Evolutionary conservation across 805 yeast genomes (phyloP).

Genomic region (Debaryomyces prosopidis): DNA sequence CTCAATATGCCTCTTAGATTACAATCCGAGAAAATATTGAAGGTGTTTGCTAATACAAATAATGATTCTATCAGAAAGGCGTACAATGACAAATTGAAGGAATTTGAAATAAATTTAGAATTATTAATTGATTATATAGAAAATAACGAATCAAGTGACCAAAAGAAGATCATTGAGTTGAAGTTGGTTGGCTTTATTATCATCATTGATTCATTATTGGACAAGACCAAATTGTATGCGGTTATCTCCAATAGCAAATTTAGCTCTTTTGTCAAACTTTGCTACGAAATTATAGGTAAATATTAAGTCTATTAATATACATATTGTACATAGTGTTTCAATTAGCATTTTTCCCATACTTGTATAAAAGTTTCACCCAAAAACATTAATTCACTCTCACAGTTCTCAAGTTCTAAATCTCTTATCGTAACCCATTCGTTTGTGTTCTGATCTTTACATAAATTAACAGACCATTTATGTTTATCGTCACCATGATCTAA

Average conservation of each 20-base stretch:
- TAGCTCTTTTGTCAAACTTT: constrained; percentile 6
- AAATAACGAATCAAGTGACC: background rate
- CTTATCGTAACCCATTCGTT: constrained; percentile 60
- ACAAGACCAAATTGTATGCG: constrained; percentile 17
- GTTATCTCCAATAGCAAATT: constrained; percentile 4
- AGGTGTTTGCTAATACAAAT: background rate
- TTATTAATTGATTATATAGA: constrained; percentile 10
- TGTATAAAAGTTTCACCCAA: constrained; percentile 65
- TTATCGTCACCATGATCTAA: constrained; percentile 19
- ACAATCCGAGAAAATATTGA: background rate
- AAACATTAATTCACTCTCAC: constrained; percentile 60
- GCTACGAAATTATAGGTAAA: constrained; percentile 6
- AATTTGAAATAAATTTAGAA: constrained; percentile 12
- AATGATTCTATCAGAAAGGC: background rate
- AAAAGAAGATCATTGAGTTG: constrained; percentile 8
- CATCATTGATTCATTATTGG: constrained; percentile 16
- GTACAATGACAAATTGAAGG: constrained; percentile 7
- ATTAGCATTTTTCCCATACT: constrained; percentile 52
- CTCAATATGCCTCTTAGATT: background rate
- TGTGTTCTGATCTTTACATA: constrained; percentile 24
- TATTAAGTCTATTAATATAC: constrained; percentile 2
- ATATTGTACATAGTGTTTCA: background rate
- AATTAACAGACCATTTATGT: constrained; percentile 50
- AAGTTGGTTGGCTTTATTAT: constrained; percentile 21
- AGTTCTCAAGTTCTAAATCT: constrained; percentile 46